phyloP scores from a whole-genome alignment of 306 rosid genomes.

The Macrotyloma uniflorum region DNA sequence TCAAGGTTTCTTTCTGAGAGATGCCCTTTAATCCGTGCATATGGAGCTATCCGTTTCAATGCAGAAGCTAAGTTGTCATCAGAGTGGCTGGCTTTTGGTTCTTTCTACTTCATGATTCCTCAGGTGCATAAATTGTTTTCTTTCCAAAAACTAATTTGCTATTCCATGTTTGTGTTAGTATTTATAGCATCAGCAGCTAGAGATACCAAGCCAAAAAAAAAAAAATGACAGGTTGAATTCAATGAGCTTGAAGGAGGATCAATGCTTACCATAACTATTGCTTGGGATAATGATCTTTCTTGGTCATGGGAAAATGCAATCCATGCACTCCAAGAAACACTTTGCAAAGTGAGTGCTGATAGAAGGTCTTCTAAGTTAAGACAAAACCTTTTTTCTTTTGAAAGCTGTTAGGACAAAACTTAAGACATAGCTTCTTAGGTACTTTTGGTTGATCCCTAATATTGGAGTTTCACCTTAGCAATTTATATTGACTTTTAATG shows the following conservation, averaged over 20 bases:
- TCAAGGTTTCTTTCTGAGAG: slow-evolving; percentile 81
- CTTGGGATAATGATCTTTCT: slow-evolving; percentile 86
- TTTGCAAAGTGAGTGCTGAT: slow-evolving; percentile 59
- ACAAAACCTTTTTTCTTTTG: not conserved
- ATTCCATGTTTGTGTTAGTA: slow-evolving; percentile 40
- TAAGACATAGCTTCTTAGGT: not conserved
- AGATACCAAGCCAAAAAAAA: slow-evolving; percentile 52
- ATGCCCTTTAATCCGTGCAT: slow-evolving; percentile 88
- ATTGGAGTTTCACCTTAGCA: not conserved
- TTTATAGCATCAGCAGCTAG: slow-evolving; percentile 66
- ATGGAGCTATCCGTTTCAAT: slow-evolving; percentile 89
- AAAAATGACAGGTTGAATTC: slow-evolving; percentile 86
- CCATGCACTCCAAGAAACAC: slow-evolving; percentile 65
- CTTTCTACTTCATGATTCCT: slow-evolving; percentile 92
- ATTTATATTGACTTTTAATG: not conserved
- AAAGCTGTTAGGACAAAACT: not conserved
- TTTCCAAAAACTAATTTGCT: slow-evolving; percentile 39
- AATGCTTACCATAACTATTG: slow-evolving; percentile 82
- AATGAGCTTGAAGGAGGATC: slow-evolving; percentile 86
- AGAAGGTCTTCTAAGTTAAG: not conserved
- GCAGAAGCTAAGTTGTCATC: slow-evolving; percentile 66
- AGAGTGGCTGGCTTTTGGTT: slow-evolving; percentile 86
- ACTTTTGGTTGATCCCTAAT: not conserved
- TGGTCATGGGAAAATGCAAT: slow-evolving; percentile 73
- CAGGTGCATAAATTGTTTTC: slow-evolving; percentile 65